Evolutionary conservation across 805 yeast species (phyloP).

Genomic region (Yarrowia sp.): DNA sequence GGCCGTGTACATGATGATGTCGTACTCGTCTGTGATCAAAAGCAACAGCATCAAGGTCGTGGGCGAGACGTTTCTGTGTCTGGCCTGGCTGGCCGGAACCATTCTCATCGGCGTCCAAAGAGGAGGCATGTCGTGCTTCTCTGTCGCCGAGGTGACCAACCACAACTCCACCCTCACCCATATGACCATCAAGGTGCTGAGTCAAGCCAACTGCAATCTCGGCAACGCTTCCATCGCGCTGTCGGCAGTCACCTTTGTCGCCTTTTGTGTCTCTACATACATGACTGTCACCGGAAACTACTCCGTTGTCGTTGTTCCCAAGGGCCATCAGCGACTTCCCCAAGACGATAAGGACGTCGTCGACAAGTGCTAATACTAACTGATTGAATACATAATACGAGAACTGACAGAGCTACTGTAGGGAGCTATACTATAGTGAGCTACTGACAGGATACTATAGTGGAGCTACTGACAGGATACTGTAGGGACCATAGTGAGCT

Average conservation of each 20-base stretch:
- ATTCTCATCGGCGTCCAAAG: background rate
- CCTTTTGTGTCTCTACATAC: background rate
- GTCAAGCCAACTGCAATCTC: background rate
- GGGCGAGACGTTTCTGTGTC: background rate
- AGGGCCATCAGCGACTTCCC: background rate
- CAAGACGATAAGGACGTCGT: background rate
- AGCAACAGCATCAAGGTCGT: background rate
- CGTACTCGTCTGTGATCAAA: background rate
- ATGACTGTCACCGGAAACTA: background rate
- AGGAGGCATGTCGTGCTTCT: conserved; percentile 7
- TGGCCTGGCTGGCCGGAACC: background rate
- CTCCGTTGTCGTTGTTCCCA: background rate
- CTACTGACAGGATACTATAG: too few relatives aligned
- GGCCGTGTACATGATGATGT: background rate
- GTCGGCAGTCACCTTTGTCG: background rate
- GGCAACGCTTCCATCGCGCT: background rate
- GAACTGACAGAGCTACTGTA: too few relatives aligned
- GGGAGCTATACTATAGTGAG: too few relatives aligned
- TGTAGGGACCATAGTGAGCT: too few relatives aligned
- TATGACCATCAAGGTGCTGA: background rate
- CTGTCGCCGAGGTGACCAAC: background rate
- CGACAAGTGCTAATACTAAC: background rate
- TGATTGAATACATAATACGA: too few relatives aligned
- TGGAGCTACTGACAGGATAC: too few relatives aligned
- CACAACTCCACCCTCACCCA: background rate